Evolutionary conservation across 768 basidiomycete genomes (phyloP), one percentile per base, ranked within the genome.

Genomic region (Infundibulicybe gibba): DNA sequence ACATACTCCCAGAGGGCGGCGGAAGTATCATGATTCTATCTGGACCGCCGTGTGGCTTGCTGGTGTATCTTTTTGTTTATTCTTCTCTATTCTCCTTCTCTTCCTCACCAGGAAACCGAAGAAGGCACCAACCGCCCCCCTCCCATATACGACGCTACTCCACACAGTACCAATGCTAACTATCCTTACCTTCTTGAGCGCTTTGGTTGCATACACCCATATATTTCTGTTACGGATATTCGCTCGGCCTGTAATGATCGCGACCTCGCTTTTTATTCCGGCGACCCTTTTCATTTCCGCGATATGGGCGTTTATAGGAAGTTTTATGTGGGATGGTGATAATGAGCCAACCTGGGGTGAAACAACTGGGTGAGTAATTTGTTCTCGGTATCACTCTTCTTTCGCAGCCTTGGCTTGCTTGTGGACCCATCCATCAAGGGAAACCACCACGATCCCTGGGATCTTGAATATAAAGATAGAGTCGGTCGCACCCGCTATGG

Each of bases 211-310:
- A 6, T 92, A 92, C 60, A 65, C 72, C 37, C 87, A 90, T 60
- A 80, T 91, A 37, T 75, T 83, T 52, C 74, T 94, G 35, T 67
- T 95, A 42, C 81, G 84, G 48, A 74, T 90, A 49, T 92, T 93
- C 55, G 87, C 90, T 48, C 80, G 84, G 47, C 92, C 93, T 14
- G 87, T 91, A 42, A 83, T 95, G 72, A 66, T 91, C 32, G 76
- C 75, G 17, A 90, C 88, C 0, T 82, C 83, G 14, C 70, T 92
- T 20, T 86, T 87, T 56, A 80, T 89, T 41, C 89, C 90, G 34
- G 76, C 77, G 20, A 83, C 84, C 0, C 69, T 92, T 50, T 75
- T 88, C 57, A 71, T 89, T 41, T 89, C 85, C 35, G 80, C 87
- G 6, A 54, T 90, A 19, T 90, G 89, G 80, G 87, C 89, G 1